Percentiles rank a stretch among this genome's conserved stretches.
phyloP scores from a whole-genome alignment of 352 stramenopile genomes.

The Phytophthora sojae region DNA sequence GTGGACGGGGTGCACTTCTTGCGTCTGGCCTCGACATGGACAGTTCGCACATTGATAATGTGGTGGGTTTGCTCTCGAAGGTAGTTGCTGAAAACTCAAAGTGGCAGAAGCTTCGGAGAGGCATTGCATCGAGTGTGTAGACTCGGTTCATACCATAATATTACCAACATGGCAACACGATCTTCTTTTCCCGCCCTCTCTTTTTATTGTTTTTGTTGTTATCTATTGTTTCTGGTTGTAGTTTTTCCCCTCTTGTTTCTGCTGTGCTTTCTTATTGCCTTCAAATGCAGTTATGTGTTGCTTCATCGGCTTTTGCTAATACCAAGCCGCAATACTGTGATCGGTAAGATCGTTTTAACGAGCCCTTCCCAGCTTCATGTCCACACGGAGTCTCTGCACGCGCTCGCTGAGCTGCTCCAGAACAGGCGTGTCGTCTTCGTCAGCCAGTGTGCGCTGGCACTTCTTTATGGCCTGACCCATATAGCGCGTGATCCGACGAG shows the following conservation, averaged over 20 bases:
- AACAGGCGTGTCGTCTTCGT: constrained; percentile 37
- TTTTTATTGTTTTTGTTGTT: constrained; percentile 19
- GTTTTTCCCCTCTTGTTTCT: not conserved
- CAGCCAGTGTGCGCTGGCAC: constrained; percentile 27
- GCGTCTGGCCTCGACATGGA: constrained; percentile 61
- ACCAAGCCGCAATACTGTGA: not conserved
- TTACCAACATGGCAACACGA: too few relatives aligned
- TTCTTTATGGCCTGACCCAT: constrained; percentile 37
- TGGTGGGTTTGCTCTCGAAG: constrained; percentile 43
- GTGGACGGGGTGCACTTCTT: constrained; percentile 64
- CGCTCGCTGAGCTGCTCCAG: constrained; percentile 23
- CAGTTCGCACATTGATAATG: constrained; percentile 56
- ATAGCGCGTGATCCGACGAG: constrained; percentile 24
- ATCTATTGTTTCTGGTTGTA: constrained; percentile 16
- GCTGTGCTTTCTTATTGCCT: too few relatives aligned
- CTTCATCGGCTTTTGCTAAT: constrained; percentile 7
- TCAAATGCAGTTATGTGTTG: not conserved
- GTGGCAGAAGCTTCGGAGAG: constrained; percentile 37
- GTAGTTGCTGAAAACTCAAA: constrained; percentile 40
- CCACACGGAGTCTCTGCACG: constrained; percentile 34
- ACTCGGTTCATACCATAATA: too few relatives aligned
- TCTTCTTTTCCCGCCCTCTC: too few relatives aligned
- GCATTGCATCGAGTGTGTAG: too few relatives aligned
- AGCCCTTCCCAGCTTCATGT: constrained; percentile 19
- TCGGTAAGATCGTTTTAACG: constrained; percentile 6